Conservation (phyloP, 23 red algal species). For the Gracilaria caudata region DNA sequence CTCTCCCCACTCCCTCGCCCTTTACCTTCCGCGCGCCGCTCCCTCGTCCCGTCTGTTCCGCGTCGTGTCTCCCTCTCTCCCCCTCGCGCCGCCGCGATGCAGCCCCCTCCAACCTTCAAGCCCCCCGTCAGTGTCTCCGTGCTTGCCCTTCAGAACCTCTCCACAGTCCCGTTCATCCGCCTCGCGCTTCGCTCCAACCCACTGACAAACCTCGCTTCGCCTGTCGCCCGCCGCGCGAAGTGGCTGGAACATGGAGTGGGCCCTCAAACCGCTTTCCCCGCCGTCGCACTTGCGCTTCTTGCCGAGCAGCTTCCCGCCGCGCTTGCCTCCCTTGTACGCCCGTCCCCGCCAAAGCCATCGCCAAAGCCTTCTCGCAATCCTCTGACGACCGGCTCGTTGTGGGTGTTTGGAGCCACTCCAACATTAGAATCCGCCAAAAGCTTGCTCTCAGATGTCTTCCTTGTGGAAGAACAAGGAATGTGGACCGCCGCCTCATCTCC, state of each 20-base stretch:
- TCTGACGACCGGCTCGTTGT: slow-evolving; percentile 10
- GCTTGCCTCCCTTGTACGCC: slow-evolving; percentile 40
- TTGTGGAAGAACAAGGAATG: neutral
- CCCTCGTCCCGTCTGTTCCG: neutral
- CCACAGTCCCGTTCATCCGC: slow-evolving; percentile 38
- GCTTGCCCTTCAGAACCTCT: slow-evolving; percentile 51
- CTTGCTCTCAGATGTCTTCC: slow-evolving; percentile 47
- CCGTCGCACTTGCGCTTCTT: slow-evolving; percentile 46
- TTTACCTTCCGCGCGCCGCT: slow-evolving; percentile 17
- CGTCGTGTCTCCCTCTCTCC: neutral
- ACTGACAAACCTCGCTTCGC: neutral
- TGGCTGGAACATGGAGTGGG: slow-evolving; percentile 64
- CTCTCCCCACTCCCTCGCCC: neutral
- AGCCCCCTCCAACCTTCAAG: neutral
- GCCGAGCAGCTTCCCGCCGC: slow-evolving; percentile 53
- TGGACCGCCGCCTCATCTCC: slow-evolving; percentile 49
- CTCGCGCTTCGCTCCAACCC: slow-evolving; percentile 28
- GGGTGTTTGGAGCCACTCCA: slow-evolving; percentile 49
- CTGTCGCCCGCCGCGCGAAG: slow-evolving; percentile 35
- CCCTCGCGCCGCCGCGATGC: slow-evolving; percentile 18
- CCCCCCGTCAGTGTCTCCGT: slow-evolving; percentile 50
- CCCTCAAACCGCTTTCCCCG: slow-evolving; percentile 40
- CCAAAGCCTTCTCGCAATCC: slow-evolving; percentile 1
- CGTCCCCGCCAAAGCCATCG: neutral
- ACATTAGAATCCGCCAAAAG: neutral